Evolutionary conservation across 2,329 filamentous ascomycete species (phyloP), one percentile per base, ranked within the genome.

Genomic region (Paradendryphiella salina): DNA sequence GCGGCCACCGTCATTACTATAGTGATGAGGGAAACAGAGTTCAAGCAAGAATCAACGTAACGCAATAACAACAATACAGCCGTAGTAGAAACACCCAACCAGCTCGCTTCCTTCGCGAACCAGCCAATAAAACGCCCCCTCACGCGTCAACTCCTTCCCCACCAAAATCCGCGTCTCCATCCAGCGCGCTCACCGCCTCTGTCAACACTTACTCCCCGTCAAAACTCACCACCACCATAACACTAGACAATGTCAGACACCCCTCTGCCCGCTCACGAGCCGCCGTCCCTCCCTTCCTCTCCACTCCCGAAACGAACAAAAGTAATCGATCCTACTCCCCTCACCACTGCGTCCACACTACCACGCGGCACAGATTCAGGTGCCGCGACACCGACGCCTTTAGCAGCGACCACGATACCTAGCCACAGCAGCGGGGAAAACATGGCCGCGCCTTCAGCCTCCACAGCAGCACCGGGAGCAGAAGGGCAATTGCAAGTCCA

Each of bases 291-390:
- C 18, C 86, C 86, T 33, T 81, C 82, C 50, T 92, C 89, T 7
- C 90, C 90, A 21, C 84, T 89, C 20, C 81, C 89, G 39, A 96
- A 96, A 79, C 85, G 90, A 69, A 82, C 88, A 66, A 94, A 91
- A 79, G 84, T 84, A 64, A 75, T 78, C 55, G 71, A 78, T 41
- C 71, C 76, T 8, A 63, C 65, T 1, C 66, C 73, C 20, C 57
- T 73, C 49, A 52, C 59, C 38, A 58, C 70, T 52, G 48, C 61
- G 23, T 60, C 64, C 28, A 51, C 63, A 1, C 56, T 67, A 21
- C 64, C 64, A 21, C 63, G 64, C 39, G 61, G 56, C 56, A 60
- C 56, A 41, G 68, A 72, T 50, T 70, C 67, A 21, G 67, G 69
- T 51, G 59, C 61, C 46, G 70, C 70, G 42, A 73, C 72, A 11